Evolutionary conservation across 2,329 filamentous ascomycete species (phyloP).

Genomic region (Fusarium chlamydosporum): DNA sequence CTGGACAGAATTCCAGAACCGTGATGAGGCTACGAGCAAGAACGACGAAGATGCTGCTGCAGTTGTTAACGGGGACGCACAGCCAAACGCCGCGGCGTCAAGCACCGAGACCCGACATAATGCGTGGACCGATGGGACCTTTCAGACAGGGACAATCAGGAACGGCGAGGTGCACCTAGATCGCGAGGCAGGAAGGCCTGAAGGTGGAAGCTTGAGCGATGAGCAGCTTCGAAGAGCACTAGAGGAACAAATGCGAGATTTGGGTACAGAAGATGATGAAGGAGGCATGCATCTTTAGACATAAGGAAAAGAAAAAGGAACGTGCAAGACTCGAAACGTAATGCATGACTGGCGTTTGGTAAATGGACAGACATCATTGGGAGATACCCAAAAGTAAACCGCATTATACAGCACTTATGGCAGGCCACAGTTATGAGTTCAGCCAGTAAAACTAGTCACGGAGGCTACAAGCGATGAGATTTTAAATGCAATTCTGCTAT

Average conservation of each 20-base stretch:
- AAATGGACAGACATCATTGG: slow-evolving; percentile 34
- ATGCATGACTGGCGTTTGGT: slow-evolving; percentile 49
- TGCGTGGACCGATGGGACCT: slow-evolving; percentile 74
- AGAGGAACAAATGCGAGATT: slow-evolving; percentile 66
- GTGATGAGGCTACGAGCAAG: slow-evolving; percentile 59
- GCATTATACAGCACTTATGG: slow-evolving; percentile 3
- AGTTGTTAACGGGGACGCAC: slow-evolving; percentile 40
- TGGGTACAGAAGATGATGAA: slow-evolving; percentile 62
- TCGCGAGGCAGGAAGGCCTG: slow-evolving; percentile 39
- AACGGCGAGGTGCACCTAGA: slow-evolving; percentile 66
- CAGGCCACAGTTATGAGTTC: slow-evolving; percentile 3
- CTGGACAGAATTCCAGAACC: slow-evolving; percentile 70
- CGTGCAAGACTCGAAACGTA: slow-evolving; percentile 13
- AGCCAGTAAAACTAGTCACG: slow-evolving; percentile 12
- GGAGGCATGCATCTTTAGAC: slow-evolving; percentile 73
- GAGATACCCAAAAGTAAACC: slow-evolving; percentile 44
- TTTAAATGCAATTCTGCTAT: slow-evolving; percentile 44
- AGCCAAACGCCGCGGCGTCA: slow-evolving; percentile 3
- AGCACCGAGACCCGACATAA: slow-evolving; percentile 51
- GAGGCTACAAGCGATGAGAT: slow-evolving; percentile 1
- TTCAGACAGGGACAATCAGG: slow-evolving; percentile 71
- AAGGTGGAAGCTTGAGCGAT: slow-evolving; percentile 67
- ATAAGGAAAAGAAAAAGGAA: background rate
- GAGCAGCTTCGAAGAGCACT: slow-evolving; percentile 71
- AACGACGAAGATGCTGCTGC: slow-evolving; percentile 43